Evolutionary conservation across 177 flowering plant species (phyloP), one percentile per base, ranked within the genome.

Genomic region (Telopea speciosissima): DNA sequence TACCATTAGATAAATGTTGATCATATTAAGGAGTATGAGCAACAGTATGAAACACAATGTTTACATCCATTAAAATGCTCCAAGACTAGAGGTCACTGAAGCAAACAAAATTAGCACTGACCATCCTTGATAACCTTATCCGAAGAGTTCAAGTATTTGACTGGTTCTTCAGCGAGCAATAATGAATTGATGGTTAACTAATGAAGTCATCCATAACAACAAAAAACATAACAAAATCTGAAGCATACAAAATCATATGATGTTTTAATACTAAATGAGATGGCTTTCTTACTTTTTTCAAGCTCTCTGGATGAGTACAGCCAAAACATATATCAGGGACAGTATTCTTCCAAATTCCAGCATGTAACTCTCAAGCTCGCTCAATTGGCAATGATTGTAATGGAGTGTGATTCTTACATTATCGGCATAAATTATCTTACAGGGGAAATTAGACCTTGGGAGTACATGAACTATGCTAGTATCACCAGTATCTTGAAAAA

Each of bases 401-500:
- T 22, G 62, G 23, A 45, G 54, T 26, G 24, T 17, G 44, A 64
- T 31, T 42, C 2, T 70, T 59, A 26, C 10, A 66, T 1, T 49
- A 44, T 74, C 66, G 66, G 40, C 72, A 63, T 68, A 67, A 33
- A 62, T 68, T 63, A 26, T 52, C 58, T 21, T 24, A 23, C 54
- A 66, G 70, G 28, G 31, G 54, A 66, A 62, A 62, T 9, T 54
- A 11, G 33, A 58, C 8, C 14, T 52, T 19, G 19, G 19, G 45
- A 45, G 45, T 69, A 59, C 21, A 22, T 54, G 42, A 56, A 67
- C 59, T 65, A 54, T 23, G 42, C 33, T 12, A 69, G 67, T 62
- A 69, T 73, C 54, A 12, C 64, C 28, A 63, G 24, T 66, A 62
- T 62, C 65, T 62, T 25, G 67, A 67, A 60, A 61, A 67, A 54